These are phyloP conservation scores for Cystoisospora suis DNA, from an alignment of 169 alveolate genomes.

Conservation along the genomic window DNA sequence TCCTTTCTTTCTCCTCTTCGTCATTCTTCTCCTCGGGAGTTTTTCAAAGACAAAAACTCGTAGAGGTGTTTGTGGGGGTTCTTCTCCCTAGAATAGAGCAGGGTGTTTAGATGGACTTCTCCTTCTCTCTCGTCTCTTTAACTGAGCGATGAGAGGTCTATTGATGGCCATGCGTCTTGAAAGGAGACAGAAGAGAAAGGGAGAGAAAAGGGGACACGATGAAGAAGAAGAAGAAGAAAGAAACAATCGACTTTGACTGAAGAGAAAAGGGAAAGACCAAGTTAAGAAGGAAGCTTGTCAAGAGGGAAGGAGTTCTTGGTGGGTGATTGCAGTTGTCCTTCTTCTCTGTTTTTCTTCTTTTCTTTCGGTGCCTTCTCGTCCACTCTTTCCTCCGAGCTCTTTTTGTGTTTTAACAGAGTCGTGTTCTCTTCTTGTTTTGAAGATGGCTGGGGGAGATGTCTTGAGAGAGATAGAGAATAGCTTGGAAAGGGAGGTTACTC, in stretches of 20 bases:
- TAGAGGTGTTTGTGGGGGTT: background rate
- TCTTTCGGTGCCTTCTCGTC: no score
- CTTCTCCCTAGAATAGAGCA: background rate
- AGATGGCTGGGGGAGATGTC: no score
- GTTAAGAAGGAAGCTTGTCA: no score
- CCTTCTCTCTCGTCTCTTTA: background rate
- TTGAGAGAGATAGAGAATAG: no score
- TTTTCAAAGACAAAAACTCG: background rate
- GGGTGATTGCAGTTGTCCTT: no score
- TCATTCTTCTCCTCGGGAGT: background rate
- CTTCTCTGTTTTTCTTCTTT: background rate
- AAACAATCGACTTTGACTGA: background rate
- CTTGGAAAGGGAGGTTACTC: no score
- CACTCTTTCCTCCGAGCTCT: no score
- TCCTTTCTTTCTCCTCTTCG: background rate
- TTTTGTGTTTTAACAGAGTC: no score
- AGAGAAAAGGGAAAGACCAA: no score
- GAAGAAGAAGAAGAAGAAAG: background rate
- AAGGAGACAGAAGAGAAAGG: background rate
- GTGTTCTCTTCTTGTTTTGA: no score
- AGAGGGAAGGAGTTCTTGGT: no score
- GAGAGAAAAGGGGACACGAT: background rate
- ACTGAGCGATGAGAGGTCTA: background rate
- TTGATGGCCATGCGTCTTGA: background rate
- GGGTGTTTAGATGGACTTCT: background rate